A percentile compares a stretch with the other conserved stretches of the same genome.
phyloP scores from a whole-genome alignment of 495 filamentous ascomycete genomes.

The Gamarada debralockiae region DNA sequence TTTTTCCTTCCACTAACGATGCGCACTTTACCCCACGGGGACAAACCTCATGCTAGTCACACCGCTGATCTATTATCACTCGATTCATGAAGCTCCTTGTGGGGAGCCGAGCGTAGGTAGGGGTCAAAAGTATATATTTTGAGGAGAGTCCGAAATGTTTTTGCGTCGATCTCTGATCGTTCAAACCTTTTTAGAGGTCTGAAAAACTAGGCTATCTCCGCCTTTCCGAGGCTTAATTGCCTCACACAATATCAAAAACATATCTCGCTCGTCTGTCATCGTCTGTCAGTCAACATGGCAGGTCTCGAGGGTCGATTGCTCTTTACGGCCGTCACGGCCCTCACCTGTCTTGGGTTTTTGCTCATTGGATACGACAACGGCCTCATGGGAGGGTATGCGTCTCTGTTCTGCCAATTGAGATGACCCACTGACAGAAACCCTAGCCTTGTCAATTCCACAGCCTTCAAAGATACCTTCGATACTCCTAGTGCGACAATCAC shows the following conservation, averaged over 20 bases:
- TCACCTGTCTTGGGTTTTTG: slow-evolving; percentile 29
- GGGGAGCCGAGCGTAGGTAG: too few species aligned
- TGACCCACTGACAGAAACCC: not conserved
- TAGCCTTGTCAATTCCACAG: slow-evolving; percentile 20
- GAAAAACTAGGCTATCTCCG: too few species aligned
- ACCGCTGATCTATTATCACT: too few species aligned
- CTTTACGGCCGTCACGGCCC: slow-evolving; percentile 13
- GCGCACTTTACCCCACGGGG: too few species aligned
- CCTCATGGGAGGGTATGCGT: slow-evolving; percentile 22
- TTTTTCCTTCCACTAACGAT: too few species aligned
- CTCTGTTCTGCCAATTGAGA: not conserved
- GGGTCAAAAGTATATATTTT: too few species aligned
- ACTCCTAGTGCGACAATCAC: slow-evolving; percentile 26
- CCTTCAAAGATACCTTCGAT: slow-evolving; percentile 29
- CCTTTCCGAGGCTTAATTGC: not conserved
- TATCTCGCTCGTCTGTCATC: not conserved
- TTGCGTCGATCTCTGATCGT: too few species aligned
- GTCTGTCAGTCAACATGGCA: slow-evolving; percentile 6
- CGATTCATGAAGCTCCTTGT: too few species aligned
- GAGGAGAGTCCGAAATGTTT: too few species aligned
- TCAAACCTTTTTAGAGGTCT: too few species aligned
- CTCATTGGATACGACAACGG: slow-evolving; percentile 34
- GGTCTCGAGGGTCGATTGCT: slow-evolving; percentile 13
- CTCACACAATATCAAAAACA: not conserved
- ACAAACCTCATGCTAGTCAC: too few species aligned